Conservation (phyloP, 1,284 basidiomycete species). For the Amylostereum areolatum region DNA sequence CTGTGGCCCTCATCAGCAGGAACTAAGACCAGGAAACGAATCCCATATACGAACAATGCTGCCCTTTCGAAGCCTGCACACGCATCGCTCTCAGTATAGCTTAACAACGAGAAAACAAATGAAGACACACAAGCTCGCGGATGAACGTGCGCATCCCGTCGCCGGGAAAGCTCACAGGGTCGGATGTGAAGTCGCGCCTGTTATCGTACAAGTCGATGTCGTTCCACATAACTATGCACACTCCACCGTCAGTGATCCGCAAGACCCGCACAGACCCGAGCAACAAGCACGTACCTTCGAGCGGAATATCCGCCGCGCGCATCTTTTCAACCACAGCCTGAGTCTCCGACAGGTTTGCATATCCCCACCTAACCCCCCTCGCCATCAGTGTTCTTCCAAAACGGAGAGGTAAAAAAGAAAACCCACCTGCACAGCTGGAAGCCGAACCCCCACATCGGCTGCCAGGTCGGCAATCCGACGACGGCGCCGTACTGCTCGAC, state of each 20-base stretch:
- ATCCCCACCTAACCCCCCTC: slow-evolving; percentile 43
- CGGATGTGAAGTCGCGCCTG: slow-evolving; percentile 62
- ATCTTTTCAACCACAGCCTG: slow-evolving; percentile 47
- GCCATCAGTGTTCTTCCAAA: too few relatives aligned
- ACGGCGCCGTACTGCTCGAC: slow-evolving; percentile 60
- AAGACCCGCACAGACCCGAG: not conserved
- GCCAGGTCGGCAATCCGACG: slow-evolving; percentile 55
- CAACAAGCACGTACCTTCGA: slow-evolving; percentile 42
- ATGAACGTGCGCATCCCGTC: slow-evolving; percentile 59
- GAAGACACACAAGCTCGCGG: slow-evolving; percentile 42
- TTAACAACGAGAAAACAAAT: not conserved
- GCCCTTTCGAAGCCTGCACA: slow-evolving; percentile 23
- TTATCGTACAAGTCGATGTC: slow-evolving; percentile 72
- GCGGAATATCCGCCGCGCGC: slow-evolving; percentile 57
- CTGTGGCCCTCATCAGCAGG: slow-evolving; percentile 17
- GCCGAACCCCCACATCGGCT: slow-evolving; percentile 61
- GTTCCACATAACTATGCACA: slow-evolving; percentile 61
- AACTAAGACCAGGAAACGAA: slow-evolving; percentile 18
- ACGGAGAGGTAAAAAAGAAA: too few relatives aligned
- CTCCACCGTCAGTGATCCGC: not conserved
- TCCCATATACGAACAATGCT: slow-evolving; percentile 28
- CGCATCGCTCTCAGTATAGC: not conserved
- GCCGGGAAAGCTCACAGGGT: slow-evolving; percentile 56
- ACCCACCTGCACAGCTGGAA: slow-evolving; percentile 57
- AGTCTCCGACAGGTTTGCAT: slow-evolving; percentile 25